A percentile compares a stretch with the other conserved stretches of the same genome.
These are phyloP conservation scores for Cylindrodendrum hubeiense DNA, from an alignment of 2,329 filamentous ascomycete species.

Conservation along the genomic window DNA sequence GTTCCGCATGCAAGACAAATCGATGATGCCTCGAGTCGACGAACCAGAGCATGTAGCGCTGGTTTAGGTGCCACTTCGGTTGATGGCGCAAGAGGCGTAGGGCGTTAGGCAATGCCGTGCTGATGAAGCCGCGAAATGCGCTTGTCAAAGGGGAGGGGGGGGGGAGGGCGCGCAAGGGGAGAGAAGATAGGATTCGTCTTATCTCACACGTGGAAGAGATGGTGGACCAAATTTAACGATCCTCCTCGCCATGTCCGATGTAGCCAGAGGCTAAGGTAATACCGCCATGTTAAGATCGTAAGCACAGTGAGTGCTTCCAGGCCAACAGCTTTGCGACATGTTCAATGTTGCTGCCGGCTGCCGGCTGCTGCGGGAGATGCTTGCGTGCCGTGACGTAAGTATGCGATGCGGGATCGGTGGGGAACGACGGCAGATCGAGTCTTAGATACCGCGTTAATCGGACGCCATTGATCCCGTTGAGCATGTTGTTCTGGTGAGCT, in stretches of 20 bases:
- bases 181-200: not conserved
- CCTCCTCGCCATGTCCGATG: not conserved
- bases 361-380: not conserved
- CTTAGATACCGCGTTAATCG: not conserved
- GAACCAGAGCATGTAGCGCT: slow-evolving; percentile 2
- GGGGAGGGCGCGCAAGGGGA: not conserved
- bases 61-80: not conserved
- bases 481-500: not conserved
- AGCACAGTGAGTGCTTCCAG: not conserved
- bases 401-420: not conserved
- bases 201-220: not conserved
- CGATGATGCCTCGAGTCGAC: slow-evolving; percentile 14
- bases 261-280: not conserved
- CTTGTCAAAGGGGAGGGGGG: not conserved
- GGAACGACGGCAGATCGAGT: not conserved
- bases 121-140: not conserved
- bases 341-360: no score
- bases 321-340: not conserved
- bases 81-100: slow-evolving; percentile 23
- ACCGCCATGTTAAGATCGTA: not conserved
- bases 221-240: not conserved
- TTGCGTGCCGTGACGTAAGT: not conserved
- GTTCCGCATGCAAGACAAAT: not conserved
- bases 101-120: slow-evolving; percentile 14
- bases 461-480: not conserved